Evolutionary conservation across 2,329 filamentous ascomycete genomes (phyloP).

Genomic region (Neopestalotiopsis sp.): DNA sequence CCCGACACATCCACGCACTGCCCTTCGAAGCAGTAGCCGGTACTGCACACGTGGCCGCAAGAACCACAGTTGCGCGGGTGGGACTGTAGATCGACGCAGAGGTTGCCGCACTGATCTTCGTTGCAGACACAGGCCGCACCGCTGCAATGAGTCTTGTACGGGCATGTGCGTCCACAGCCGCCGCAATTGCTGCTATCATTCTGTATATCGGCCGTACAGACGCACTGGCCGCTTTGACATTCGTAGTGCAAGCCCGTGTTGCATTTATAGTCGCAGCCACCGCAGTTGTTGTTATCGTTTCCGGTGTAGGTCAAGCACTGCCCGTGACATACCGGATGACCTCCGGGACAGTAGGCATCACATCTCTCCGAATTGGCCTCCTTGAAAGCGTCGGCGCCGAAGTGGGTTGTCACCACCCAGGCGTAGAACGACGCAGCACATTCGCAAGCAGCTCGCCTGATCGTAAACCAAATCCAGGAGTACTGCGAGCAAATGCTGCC

Average conservation of each 20-base stretch:
- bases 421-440: constrained; percentile 7
- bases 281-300: constrained; percentile 8
- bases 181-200: constrained; percentile 7
- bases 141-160: constrained; percentile 6
- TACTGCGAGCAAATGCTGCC: constrained; percentile 9
- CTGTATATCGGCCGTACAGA: not conserved
- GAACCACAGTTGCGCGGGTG: constrained; percentile 4
- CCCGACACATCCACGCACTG: constrained; percentile 1
- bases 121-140: constrained; percentile 4
- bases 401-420: constrained; percentile 14
- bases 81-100: constrained; percentile 1
- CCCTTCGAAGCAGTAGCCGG: constrained; percentile 1
- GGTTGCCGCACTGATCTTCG: constrained; percentile 3
- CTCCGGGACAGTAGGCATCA: constrained; percentile 13
- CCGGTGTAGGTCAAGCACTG: constrained; percentile 1
- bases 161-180: constrained; percentile 3
- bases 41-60: constrained; percentile 6
- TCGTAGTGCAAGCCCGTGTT: not conserved
- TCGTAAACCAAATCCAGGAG: constrained; percentile 2
- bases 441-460: constrained; percentile 8
- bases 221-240: constrained; percentile 4
- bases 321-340: constrained; percentile 35
- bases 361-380: constrained; percentile 3
- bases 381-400: constrained; percentile 6
- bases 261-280: constrained; percentile 6